Conservation (phyloP, 2,329 filamentous ascomycete genomes). For the Mycogone perniciosa region DNA sequence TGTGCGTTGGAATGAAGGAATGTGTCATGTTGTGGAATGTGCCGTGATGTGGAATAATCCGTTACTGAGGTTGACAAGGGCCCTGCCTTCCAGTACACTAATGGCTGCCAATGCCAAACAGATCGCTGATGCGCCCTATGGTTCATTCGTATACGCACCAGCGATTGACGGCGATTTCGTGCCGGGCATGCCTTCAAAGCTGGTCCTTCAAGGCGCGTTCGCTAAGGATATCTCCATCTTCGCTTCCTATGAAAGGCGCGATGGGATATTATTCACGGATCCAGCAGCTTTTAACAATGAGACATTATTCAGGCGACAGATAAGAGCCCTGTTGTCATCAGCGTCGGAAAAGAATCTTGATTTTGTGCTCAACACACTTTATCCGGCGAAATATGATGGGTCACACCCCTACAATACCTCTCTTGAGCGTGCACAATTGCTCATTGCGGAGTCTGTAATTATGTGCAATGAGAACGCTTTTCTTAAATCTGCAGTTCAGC, state of each 20-base stretch:
- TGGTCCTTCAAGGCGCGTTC: conserved; percentile 8
- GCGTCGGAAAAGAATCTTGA: neutral
- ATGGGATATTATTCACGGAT: conserved; percentile 6
- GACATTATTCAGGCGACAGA: neutral
- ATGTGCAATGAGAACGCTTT: conserved; percentile 7
- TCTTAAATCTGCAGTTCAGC: neutral
- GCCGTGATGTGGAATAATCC: no score
- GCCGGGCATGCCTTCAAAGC: conserved; percentile 11
- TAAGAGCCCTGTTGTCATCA: neutral
- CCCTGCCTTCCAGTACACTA: neutral
- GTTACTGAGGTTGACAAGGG: no score
- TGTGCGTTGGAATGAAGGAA: no score
- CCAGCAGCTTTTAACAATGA: conserved; percentile 2
- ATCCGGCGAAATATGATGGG: conserved; percentile 4
- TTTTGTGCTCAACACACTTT: conserved; percentile 1
- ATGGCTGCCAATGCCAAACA: conserved; percentile 8
- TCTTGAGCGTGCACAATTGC: conserved; percentile 3
- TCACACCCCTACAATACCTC: conserved; percentile 3
- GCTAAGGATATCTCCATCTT: conserved; percentile 5
- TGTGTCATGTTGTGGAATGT: no score
- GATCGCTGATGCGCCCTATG: conserved; percentile 3
- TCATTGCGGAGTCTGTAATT: conserved; percentile 3
- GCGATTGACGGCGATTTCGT: conserved; percentile 10
- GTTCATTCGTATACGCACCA: conserved; percentile 7
- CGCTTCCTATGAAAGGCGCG: neutral